Conservation (phyloP, 2,329 filamentous ascomycete species). For the Alternaria arbusti region DNA sequence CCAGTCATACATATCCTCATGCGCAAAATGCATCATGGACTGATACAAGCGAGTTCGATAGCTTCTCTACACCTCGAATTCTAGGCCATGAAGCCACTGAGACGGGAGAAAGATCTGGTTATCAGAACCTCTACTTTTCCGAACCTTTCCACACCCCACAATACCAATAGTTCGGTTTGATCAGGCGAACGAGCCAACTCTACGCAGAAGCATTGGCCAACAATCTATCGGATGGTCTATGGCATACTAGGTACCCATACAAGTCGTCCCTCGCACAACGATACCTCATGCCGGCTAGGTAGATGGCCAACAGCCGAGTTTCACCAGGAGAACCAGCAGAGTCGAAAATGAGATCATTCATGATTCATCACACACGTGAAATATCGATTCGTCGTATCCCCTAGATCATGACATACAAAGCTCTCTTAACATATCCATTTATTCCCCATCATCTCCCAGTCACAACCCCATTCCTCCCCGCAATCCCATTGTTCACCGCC, state of each 20-base stretch:
- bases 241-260: background rate
- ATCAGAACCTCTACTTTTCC: background rate
- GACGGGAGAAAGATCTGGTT: background rate
- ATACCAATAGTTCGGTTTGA: background rate
- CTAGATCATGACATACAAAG: background rate
- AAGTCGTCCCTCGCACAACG: background rate
- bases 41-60: background rate
- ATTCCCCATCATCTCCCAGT: conserved; percentile 17
- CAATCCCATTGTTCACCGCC: conserved; percentile 46
- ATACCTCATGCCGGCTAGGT: background rate
- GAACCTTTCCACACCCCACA: background rate
- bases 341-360: background rate
- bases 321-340: too few relatives aligned
- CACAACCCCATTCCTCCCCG: conserved; percentile 37
- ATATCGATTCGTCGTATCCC: background rate
- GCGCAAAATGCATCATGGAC: background rate
- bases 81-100: background rate
- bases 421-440: background rate
- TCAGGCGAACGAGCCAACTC: background rate
- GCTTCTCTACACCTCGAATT: background rate
- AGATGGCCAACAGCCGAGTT: background rate
- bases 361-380: rapidly evolving
- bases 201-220: background rate
- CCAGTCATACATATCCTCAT: background rate
- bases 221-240: rapidly evolving